phyloP scores from a whole-genome alignment of 306 rosid species.

The Acacia crassicarpa region DNA sequence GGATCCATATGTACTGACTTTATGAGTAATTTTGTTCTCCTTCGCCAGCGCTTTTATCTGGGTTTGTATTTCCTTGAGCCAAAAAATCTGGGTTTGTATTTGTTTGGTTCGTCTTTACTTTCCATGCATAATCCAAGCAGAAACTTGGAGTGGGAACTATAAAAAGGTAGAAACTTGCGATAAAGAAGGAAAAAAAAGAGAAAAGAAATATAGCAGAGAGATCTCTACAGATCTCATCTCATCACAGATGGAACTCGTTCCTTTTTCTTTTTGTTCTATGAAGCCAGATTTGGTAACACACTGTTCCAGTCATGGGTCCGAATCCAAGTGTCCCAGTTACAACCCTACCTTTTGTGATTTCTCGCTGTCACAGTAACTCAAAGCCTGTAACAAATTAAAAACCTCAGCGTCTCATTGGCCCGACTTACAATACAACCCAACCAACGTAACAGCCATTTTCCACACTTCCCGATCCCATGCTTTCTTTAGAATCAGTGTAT shows the following conservation, averaged over 20 bases:
- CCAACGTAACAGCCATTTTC: conserved; percentile 23
- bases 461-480: conserved; percentile 29
- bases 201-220: not conserved
- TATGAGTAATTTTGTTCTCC: not conserved
- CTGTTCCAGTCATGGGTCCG: conserved; percentile 28
- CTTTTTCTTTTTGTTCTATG: conserved; percentile 2
- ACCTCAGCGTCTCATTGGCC: conserved; percentile 28
- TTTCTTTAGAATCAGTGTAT: conserved; percentile 63
- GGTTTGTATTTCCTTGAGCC: not conserved
- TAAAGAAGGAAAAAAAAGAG: not conserved
- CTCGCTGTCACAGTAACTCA: conserved; percentile 39
- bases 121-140: not conserved
- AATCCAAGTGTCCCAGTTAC: conserved; percentile 15
- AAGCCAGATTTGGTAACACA: conserved; percentile 29
- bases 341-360: conserved; percentile 32
- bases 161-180: not conserved
- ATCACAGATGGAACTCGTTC: conserved; percentile 11
- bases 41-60: not conserved
- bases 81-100: not conserved
- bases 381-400: conserved; percentile 16
- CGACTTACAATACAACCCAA: conserved; percentile 24
- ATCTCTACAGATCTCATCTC: no score
- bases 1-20: no score
- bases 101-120: not conserved
- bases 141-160: not conserved